phyloP scores from a whole-genome alignment of 2,329 filamentous ascomycete genomes.

The Cladosporium halotolerans region DNA sequence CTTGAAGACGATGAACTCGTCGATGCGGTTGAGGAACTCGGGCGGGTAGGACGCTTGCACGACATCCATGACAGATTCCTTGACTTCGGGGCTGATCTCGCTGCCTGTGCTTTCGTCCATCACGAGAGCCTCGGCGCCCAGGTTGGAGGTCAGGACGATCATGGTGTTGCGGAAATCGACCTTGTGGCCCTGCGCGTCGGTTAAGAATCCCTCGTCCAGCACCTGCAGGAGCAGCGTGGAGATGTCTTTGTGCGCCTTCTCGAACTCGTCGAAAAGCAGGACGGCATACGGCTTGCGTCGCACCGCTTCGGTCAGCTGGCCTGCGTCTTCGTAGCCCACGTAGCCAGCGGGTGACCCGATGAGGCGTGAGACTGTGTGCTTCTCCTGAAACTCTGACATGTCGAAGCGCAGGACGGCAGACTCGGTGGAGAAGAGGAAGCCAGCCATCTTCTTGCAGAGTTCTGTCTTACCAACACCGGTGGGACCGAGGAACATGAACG shows the following conservation, averaged over 20 bases:
- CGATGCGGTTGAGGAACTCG: conserved; percentile 93
- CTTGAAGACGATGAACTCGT: conserved; percentile 96
- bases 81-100: conserved; percentile 62
- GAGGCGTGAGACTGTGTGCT: conserved; percentile 87
- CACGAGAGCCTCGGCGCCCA: conserved; percentile 87
- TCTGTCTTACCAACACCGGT: conserved; percentile 97
- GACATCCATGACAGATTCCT: conserved; percentile 79
- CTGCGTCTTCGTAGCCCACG: conserved; percentile 93
- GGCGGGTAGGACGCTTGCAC: conserved; percentile 71
- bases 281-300: conserved; percentile 93
- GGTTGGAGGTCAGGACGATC: conserved; percentile 91
- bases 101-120: conserved; percentile 31
- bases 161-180: conserved; percentile 96
- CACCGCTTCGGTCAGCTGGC: conserved; percentile 91
- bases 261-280: conserved; percentile 92
- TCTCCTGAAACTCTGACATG: conserved; percentile 97
- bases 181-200: conserved; percentile 91
- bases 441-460: conserved; percentile 90
- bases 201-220: conserved; percentile 91
- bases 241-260: conserved; percentile 94
- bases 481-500: conserved; percentile 95
- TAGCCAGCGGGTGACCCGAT: conserved; percentile 93
- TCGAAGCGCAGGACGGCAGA: conserved; percentile 89
- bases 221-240: conserved; percentile 88
- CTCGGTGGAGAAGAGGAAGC: conserved; percentile 88